Percentiles rank a stretch among this genome's conserved stretches.
phyloP scores from a whole-genome alignment of 306 rosid genomes.

The Alnus rubra region DNA sequence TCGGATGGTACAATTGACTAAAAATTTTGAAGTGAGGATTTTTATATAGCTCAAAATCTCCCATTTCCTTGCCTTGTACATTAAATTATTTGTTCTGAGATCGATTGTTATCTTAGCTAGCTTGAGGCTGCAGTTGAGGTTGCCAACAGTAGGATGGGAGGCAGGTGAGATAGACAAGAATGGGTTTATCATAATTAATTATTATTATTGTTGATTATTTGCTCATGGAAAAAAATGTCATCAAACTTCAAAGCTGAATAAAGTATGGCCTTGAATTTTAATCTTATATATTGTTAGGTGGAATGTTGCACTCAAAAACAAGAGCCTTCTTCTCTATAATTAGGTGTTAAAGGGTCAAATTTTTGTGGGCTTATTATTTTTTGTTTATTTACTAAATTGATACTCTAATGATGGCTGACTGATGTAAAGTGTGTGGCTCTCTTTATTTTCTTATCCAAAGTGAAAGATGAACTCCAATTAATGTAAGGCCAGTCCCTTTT shows the following conservation, averaged over 20 bases:
- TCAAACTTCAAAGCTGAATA: neutral
- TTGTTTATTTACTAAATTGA: neutral
- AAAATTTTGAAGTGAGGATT: too few relatives aligned
- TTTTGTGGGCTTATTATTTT: neutral
- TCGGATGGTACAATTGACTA: too few relatives aligned
- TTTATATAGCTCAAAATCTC: too few relatives aligned
- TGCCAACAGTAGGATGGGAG: too few relatives aligned
- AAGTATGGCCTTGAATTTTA: neutral
- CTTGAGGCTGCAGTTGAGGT: too few relatives aligned
- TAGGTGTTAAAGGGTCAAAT: conserved; percentile 2
- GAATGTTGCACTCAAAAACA: conserved; percentile 19
- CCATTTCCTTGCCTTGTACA: too few relatives aligned
- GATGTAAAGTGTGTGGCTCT: neutral
- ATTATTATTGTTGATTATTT: neutral
- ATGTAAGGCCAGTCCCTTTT: too few relatives aligned
- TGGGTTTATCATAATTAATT: too few relatives aligned
- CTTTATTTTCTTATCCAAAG: neutral
- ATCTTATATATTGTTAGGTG: conserved; percentile 9
- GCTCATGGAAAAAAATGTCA: neutral
- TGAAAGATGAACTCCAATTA: neutral
- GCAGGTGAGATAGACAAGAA: too few relatives aligned
- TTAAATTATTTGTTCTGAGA: too few relatives aligned
- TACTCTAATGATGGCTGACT: neutral
- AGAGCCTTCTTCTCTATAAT: neutral
- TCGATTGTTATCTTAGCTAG: too few relatives aligned